phyloP scores from a whole-genome alignment of 768 basidiomycete genomes.

The Russula foetens region DNA sequence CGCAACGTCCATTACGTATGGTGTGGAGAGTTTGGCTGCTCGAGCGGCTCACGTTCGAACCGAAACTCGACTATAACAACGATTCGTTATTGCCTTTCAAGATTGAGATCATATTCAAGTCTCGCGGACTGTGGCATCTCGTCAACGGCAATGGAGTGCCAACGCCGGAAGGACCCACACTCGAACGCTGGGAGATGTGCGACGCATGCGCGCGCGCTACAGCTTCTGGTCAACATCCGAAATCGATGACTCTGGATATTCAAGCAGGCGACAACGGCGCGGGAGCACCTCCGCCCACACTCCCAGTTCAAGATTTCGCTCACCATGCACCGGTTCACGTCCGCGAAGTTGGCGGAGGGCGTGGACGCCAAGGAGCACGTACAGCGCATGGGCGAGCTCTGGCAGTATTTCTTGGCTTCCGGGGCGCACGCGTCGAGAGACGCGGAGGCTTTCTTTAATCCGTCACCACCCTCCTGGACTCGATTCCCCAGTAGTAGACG shows the following conservation, averaged over 20 bases:
- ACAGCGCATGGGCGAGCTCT: slow-evolving; percentile 13
- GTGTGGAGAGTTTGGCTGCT: slow-evolving; percentile 8
- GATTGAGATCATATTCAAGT: neutral
- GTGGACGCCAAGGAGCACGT: slow-evolving; percentile 12
- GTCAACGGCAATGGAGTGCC: slow-evolving; percentile 5
- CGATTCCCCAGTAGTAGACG: no score
- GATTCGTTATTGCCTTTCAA: slow-evolving; percentile 6
- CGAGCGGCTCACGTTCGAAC: slow-evolving; percentile 8
- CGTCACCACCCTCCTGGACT: no score
- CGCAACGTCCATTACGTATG: no score
- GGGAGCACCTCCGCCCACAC: slow-evolving; percentile 4
- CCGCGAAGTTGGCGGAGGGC: neutral
- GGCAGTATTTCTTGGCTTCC: slow-evolving; percentile 6
- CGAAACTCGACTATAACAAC: slow-evolving; percentile 16
- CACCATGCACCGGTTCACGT: slow-evolving; percentile 7
- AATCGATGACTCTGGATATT: slow-evolving; percentile 10
- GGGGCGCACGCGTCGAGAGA: neutral
- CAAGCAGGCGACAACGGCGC: neutral
- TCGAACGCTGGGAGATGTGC: slow-evolving; percentile 8
- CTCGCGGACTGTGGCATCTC: slow-evolving; percentile 11
- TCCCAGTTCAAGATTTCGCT: slow-evolving; percentile 8
- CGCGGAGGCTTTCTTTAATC: no score
- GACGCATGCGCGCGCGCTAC: slow-evolving; percentile 11
- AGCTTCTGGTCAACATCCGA: slow-evolving; percentile 2
- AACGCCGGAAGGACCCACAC: neutral